These are phyloP conservation scores for Penicillium hordei DNA, from an alignment of 2,329 filamentous ascomycete species.

Conservation along the genomic window DNA sequence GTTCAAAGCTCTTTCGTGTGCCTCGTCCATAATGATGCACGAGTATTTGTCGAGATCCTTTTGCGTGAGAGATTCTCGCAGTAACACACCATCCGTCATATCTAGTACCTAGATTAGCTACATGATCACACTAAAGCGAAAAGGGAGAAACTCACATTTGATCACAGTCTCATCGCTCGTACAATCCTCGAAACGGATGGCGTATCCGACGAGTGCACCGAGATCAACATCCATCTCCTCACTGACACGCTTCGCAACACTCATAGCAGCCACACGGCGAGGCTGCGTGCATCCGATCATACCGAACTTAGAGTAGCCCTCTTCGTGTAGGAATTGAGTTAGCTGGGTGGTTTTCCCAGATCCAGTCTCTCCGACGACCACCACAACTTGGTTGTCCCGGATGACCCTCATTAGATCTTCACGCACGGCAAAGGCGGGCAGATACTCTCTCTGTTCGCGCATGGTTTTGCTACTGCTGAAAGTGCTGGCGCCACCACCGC, in stretches of 20 bases:
- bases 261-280: constrained; percentile 96
- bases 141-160: constrained; percentile 62
- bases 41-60: constrained; percentile 93
- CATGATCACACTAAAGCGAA: not conserved
- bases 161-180: constrained; percentile 93
- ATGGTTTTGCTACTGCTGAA: constrained; percentile 93
- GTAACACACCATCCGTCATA: constrained; percentile 95
- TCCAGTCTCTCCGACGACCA: constrained; percentile 95
- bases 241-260: constrained; percentile 94
- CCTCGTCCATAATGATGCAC: constrained; percentile 99
- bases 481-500: constrained; percentile 74
- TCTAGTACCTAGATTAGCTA: constrained; percentile 46
- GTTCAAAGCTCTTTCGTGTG: constrained; percentile 92
- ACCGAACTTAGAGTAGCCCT: constrained; percentile 82
- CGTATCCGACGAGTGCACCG: constrained; percentile 86
- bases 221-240: constrained; percentile 97
- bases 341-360: constrained; percentile 97
- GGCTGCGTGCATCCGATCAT: constrained; percentile 97
- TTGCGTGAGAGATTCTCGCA: constrained; percentile 90
- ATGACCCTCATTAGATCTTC: constrained; percentile 91
- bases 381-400: constrained; percentile 92
- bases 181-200: constrained; percentile 97
- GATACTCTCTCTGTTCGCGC: constrained; percentile 84
- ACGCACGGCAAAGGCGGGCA: constrained; percentile 93
- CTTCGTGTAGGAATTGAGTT: constrained; percentile 93